These are phyloP conservation scores for Chenopodium berlandieri DNA, from an alignment of 148 eudicot species.

Conservation along the genomic window DNA sequence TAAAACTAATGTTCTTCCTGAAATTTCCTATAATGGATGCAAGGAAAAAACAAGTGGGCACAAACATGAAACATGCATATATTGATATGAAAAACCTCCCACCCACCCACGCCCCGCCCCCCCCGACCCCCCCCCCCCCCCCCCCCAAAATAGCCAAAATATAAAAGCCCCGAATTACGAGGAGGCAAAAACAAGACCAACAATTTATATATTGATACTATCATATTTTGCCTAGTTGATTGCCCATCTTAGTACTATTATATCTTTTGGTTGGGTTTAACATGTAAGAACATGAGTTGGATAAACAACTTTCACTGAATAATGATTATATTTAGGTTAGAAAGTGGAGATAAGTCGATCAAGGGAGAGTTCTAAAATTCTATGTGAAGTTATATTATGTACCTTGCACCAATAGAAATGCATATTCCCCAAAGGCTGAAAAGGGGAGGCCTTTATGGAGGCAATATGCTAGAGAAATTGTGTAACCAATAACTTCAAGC, in stretches of 20 bases:
- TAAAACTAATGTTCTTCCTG: background rate
- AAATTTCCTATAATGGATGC: background rate
- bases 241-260: background rate
- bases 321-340: background rate
- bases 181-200: background rate
- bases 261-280: background rate
- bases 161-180: background rate
- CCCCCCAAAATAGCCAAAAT: too few species aligned
- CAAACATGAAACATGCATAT: background rate
- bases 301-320: background rate
- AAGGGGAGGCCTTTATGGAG: constrained; percentile 96
- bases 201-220: too few species aligned
- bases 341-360: background rate
- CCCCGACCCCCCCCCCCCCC: too few species aligned
- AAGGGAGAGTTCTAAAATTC: background rate
- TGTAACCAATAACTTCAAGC: constrained; percentile 94
- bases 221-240: too few species aligned
- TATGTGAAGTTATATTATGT: background rate
- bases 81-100: background rate
- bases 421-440: constrained; percentile 93
- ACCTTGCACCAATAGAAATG: constrained; percentile 88
- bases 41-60: background rate
- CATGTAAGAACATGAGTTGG: background rate
- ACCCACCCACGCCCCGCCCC: too few species aligned
- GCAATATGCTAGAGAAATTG: constrained; percentile 90